Base-by-base conservation (phyloP, 306 rosid genomes). In the Ochetophila trinervis region DNA sequence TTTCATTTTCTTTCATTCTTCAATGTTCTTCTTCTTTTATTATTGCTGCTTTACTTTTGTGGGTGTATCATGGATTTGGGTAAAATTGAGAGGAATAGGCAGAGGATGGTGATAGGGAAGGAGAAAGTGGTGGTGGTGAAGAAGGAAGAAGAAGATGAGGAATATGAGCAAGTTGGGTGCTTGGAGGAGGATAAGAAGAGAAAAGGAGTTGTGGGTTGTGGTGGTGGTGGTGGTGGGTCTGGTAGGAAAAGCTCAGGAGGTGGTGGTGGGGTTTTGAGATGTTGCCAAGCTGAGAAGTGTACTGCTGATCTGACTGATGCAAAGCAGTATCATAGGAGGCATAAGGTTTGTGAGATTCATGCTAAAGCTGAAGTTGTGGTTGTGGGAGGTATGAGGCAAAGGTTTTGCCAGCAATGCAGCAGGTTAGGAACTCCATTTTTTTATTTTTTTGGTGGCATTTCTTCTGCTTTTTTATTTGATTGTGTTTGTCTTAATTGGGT, bases 371-470 rank as follows among this genome's bases (percentile, higher is more conserved):
- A 78, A 80, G 80, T 73, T 17, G 95, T 83, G 56, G 66, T 85
- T 59, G 86, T 88, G 19, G 66, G 42, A 12, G 95, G 95, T 48
- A 56, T 63, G 0, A 61, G 78, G 48, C 88, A 85, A 56, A 81
- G 95, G 44, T 88, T 88, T 69, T 88, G 91, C 70, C 91, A 88
- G 70, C 96, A 88, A 86, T 88, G 96, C 71, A 88, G 91, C 96
- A 86, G 96, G 96, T 88, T 62, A 51, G 60, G 35, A 49, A 72
- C 35, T 54, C 65, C 53, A 35, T n/a, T 19, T 50, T 36, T 40
- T 50, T 13, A n/a, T 35, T 14, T 17, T 58, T 27, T 67, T 8
- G 0, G 19, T 13, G 54, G 54, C 20, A 50, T 47, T 63, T 50
- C 18, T n/a, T 47, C 13, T 11, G 9, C 8, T 53, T 48, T 23